These are phyloP conservation scores for Deuterostichococcus epilithicus DNA, from an alignment of 139 green algal genomes.

Conservation along the genomic window DNA sequence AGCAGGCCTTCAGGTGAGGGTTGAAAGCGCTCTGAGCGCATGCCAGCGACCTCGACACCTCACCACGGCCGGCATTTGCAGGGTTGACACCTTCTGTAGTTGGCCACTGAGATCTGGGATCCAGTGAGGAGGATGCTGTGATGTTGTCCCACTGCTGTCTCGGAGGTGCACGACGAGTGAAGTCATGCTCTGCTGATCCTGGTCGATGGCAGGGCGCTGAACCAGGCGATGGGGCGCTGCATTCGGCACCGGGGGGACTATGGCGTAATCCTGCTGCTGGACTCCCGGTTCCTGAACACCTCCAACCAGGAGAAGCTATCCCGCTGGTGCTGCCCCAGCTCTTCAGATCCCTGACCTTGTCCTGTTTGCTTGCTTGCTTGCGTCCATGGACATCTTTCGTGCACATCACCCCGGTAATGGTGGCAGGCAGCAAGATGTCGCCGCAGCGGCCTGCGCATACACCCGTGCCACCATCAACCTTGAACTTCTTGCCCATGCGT, in stretches of 20 bases:
- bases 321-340: conserved; percentile 51
- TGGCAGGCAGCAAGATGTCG: background rate
- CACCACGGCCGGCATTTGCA: no score
- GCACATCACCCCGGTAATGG: background rate
- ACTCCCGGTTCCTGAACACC: conserved; percentile 67
- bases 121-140: no score
- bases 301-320: conserved; percentile 55
- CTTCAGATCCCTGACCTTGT: background rate
- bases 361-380: background rate
- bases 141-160: no score
- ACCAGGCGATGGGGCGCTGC: conserved; percentile 84
- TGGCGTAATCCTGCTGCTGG: conserved; percentile 91
- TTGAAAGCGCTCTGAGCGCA: background rate
- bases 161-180: no score
- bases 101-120: no score
- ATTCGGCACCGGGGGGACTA: conserved; percentile 92
- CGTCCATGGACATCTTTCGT: background rate
- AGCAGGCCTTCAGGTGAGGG: conserved; percentile 88
- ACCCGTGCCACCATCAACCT: background rate
- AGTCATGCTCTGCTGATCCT: no score
- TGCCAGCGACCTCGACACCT: background rate
- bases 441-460: no score
- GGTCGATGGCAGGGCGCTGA: conserved; percentile 32
- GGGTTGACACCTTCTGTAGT: no score
- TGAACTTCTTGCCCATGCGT: background rate